Percentiles rank a stretch among this genome's conserved stretches.
Evolutionary conservation across 805 yeast species (phyloP).

Genomic region (Ogataea methylovora): DNA sequence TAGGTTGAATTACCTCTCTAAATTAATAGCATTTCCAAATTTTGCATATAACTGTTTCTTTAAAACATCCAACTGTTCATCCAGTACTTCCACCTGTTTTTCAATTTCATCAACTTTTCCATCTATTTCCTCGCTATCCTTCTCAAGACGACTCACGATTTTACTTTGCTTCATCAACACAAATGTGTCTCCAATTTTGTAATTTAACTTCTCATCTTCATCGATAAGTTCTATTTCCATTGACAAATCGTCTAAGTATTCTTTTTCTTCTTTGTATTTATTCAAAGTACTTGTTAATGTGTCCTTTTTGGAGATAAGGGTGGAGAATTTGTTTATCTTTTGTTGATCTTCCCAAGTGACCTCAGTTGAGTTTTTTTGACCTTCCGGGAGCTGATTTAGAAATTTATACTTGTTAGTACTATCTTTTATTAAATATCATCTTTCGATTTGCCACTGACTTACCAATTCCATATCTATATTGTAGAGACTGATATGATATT

Average conservation of each 20-base stretch:
- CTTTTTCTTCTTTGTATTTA: conserved; percentile 60
- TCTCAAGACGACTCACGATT: conserved; percentile 62
- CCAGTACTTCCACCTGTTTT: conserved; percentile 40
- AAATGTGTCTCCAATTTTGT: conserved; percentile 77
- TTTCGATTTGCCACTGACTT: neutral
- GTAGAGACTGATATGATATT: too few species aligned
- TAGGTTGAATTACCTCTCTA: conserved; percentile 67
- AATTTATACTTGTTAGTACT: neutral
- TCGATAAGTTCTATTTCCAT: conserved; percentile 84
- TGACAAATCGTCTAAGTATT: conserved; percentile 78
- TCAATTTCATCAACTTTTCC: conserved; percentile 39
- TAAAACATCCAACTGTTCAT: conserved; percentile 47
- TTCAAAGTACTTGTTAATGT: conserved; percentile 41
- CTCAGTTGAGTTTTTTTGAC: conserved; percentile 47
- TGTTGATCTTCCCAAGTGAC: conserved; percentile 84
- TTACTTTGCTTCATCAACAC: conserved; percentile 59
- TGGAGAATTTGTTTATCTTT: conserved; percentile 81
- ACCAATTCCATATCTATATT: conserved; percentile 2
- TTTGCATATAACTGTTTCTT: conserved; percentile 77
- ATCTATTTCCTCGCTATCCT: conserved; percentile 48
- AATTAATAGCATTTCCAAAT: conserved; percentile 82
- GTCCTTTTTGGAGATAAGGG: conserved; percentile 67
- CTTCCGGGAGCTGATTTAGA: conserved; percentile 39
- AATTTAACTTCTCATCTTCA: conserved; percentile 62
- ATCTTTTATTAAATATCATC: neutral